Base-by-base conservation (phyloP, 2,329 filamentous ascomycete species). In the Stenocarpella maydis region DNA sequence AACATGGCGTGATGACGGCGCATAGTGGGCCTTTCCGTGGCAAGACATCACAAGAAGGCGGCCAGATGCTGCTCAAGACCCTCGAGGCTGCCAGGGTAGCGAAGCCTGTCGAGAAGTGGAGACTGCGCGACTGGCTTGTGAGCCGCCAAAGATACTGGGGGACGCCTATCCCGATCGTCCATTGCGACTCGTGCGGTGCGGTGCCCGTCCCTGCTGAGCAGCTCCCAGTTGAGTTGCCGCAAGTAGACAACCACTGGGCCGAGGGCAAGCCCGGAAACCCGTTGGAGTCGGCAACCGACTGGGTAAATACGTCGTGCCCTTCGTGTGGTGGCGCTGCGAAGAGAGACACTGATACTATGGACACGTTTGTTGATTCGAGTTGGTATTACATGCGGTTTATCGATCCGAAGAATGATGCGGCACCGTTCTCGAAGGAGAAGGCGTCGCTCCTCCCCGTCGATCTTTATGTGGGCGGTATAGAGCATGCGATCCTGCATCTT, bases 71-170 rank as follows among this genome's bases (percentile, higher is more conserved):
- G 63, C 80, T 94, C 21, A 77, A 81, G 41, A 80, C 87, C 73
- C 84, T 91, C 2, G 80, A 87, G 71, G 79, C 83, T 3, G 86
- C 87, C 6, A 80, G 83, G 1, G 82, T 89, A n/a, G 92, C 89
- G 12, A 84, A 88, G 68, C 78, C 82, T n/a, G 83, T 87, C 10
- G 89, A 92, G 70, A 92, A 88, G 71, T 97, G 93, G 93, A 89
- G 92, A 64, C 84, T 97, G 31, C 86, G 93, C 70, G 94, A 97
- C 80, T 97, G 94, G 94, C 83, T 97, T 68, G 91, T 97, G 75
- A 97, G 93, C 77, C 89, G 94, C n/a, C 94, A 97, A 79, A 86
- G 94, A 72, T 97, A 97, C 78, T 97, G 94, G 94, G 94, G 94
- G 17, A 88, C 94, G 0, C 94, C 94, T 0, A 97, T 97, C 65